Base-by-base conservation (phyloP, 352 stramenopile species). In the Pythium apleroticum region DNA sequence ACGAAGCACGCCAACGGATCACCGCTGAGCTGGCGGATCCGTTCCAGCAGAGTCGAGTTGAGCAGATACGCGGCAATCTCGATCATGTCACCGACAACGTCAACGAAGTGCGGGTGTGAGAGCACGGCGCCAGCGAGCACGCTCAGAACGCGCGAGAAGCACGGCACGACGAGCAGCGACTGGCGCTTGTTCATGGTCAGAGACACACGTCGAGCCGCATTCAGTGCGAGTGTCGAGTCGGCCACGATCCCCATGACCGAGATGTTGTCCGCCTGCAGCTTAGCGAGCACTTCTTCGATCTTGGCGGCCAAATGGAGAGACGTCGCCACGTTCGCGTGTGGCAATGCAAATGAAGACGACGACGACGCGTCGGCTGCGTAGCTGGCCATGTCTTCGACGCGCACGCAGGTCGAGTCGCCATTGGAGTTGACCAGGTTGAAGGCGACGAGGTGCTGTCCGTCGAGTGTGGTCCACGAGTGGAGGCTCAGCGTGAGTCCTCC, bases 381-480 rank as follows among this genome's bases (percentile, higher is more conserved):
- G 14, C 24, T 53, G 24, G 57, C 69, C 54, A 89, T 77, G 49
- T 91, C 84, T 24, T 85, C 62, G 3, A 93, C 79, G 14, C 71
- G 73, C 4, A 93, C 72, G 52, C 83, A 91, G 3, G 79, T 71
- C n/a, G 77, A 77, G 43, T 93, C 86, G 48, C 86, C 86, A 60
- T 90, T 91, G 27, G 80, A 88, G 65, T 93, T 93, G 3, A 92
- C 73, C 5, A 95, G 72, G 28, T 83, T 81, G 56, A 95, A 92
- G 3, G 82, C 77, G 39, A 92, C 82, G 30, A 95, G 53, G 31
- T 90, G 68, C 69, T 91, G 81, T 5, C 78, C 58, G 60, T 89
- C 76, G 35, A 88, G 66, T 4, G 82, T 90, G 17, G 62, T 65
- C 86, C 86, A 94, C 56, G 69, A 84, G 35, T 84, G 85, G 41